Evolutionary conservation across 2,329 filamentous ascomycete genomes (phyloP), one percentile per base, ranked within the genome.

Genomic region (Chaetomiaceae sp.): DNA sequence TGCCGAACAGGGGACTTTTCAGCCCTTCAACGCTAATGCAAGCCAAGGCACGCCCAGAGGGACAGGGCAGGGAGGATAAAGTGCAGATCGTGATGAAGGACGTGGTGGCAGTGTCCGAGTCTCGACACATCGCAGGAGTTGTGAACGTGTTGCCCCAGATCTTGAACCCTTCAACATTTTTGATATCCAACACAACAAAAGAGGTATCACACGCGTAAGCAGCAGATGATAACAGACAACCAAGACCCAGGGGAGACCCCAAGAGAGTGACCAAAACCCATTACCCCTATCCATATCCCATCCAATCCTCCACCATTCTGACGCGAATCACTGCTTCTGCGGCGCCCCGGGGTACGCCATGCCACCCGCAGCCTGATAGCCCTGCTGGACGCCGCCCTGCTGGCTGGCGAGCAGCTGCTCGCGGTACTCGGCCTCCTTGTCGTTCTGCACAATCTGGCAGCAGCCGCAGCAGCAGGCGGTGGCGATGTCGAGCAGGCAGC

Each of bases 381-480:
- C 65, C 60, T 67, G 44, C 59, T 66, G 63, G 36, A 63, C 54
- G 46, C 51, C 62, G 7, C 31, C 42, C 50, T 20, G 36, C 50
- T 20, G 36, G 34, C 47, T 55, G 51, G 29, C 37, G 56, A n/a
- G 58, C 20, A 51, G 53, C 34, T 38, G 55, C 60, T 72, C 72
- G 14, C 68, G 71, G 54, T 70, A 60, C 46, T 65, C 66, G 2
- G 69, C 68, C 66, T 78, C 75, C 71, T 77, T 78, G 36, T 77
- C 75, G 56, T 69, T 63, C 71, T 78, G 75, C 47, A 74, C 67
- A 22, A 77, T 62, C 42, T 68, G 65, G 64, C 75, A 78, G 65
- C 71, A 69, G 20, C 65, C 67, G 59, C 74, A 77, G 68, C 74
- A 77, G 68, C 69, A 76, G 2, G 74, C 66, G 3, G 66, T 63